Percentiles rank a stretch among this genome's conserved stretches.
phyloP scores from a whole-genome alignment of 192 early-diverging fungal genomes.

The Chytriomyces sp. region DNA sequence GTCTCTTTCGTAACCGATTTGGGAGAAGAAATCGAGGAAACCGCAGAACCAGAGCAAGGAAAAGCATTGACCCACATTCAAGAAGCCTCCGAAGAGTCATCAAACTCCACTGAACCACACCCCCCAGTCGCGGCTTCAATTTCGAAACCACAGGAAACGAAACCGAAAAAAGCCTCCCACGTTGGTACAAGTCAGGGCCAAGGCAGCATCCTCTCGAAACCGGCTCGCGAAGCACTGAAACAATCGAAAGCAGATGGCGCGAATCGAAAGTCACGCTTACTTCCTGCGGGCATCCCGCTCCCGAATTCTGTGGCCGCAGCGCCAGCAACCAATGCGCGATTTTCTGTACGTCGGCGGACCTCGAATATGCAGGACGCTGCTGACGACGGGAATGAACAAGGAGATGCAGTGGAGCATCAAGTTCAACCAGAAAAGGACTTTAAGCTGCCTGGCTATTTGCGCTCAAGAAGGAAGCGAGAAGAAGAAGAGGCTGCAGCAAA shows the following conservation, averaged over 20 bases:
- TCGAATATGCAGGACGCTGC: background rate
- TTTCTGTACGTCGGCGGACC: background rate
- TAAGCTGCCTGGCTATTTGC: constrained; percentile 9
- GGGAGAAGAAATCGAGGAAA: background rate
- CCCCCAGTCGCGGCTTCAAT: background rate
- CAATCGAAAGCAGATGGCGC: background rate
- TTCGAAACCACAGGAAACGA: background rate
- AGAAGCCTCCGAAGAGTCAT: too few species aligned
- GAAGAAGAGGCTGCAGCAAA: too few species aligned
- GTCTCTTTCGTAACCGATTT: too few species aligned
- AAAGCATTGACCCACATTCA: too few species aligned
- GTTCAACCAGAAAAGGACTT: background rate
- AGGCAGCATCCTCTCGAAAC: background rate
- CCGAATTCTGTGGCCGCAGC: constrained; percentile 32
- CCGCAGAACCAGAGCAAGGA: background rate
- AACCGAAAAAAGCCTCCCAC: background rate
- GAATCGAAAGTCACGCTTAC: background rate
- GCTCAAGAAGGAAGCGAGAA: constrained; percentile 15
- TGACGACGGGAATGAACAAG: background rate
- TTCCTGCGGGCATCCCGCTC: background rate
- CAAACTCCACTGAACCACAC: background rate
- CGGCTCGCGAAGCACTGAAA: background rate
- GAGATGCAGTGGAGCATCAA: background rate
- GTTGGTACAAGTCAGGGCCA: background rate
- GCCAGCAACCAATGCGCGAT: background rate